Evolutionary conservation across 352 stramenopile genomes (phyloP), one percentile per base, ranked within the genome.

Genomic region (Phytophthora chlamydospora): DNA sequence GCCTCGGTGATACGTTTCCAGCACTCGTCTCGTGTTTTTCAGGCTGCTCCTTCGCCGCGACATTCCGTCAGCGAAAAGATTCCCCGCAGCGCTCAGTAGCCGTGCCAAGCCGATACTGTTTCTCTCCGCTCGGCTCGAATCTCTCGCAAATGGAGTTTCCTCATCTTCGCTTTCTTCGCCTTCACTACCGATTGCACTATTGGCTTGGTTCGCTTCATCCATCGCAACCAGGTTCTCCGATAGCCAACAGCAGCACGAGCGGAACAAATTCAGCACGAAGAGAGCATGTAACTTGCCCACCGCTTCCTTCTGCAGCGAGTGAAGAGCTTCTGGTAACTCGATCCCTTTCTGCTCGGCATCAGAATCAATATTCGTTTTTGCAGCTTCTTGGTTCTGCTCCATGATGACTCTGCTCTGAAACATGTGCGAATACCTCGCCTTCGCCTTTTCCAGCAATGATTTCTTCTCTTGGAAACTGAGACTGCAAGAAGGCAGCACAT

Each of bases 161-260:
- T 64, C 42, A 6, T 13, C 39, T 11, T 51, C 55, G 12, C 40
- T 45, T 10, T 29, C 16, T 14, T 57, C 33, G 38, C 17, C 45
- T 10, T 44, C 36, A 24, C 10, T 46, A 12, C 55, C 52, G 7
- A 10, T n/a, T 1, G 1, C 16, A 6, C 17, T 48, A 9, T 59
- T 34, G 31, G 40, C 29, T 38, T 43, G 1, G 35, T 44, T 27
- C 10, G 35, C 13, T 17, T 55, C 39, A 11, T 71, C 13, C n/a
- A 45, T 58, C 1, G 53, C 43, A 0, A 62, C 35, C 67, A 88
- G 68, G 38, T 88, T 88, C 34, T 91, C 82, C 1, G 52, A 76
- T 0, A 91, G 62, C 78, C 78, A 91, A 48, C 71, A 91, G 54
- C 71, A 89, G 39, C 78, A 87, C 0, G 53, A 75, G 1, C 82